Evolutionary conservation across 352 stramenopile species (phyloP).

Genomic region (Thalassiosira livingstoniorum): DNA sequence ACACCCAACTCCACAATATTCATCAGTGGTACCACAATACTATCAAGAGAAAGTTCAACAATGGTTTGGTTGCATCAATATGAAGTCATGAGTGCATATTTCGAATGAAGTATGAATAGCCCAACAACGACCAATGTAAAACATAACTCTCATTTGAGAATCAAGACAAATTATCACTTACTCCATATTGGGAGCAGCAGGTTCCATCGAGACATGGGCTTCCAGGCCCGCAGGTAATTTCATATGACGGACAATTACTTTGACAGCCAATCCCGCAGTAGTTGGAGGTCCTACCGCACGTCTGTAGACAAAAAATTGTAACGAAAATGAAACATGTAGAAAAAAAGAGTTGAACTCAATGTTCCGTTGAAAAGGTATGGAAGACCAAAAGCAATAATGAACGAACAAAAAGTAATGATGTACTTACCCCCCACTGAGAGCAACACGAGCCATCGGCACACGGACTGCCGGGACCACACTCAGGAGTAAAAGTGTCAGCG

Average conservation of each 20-base stretch:
- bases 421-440: slow-evolving; percentile 2
- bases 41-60: neutral
- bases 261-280: neutral
- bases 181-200: neutral
- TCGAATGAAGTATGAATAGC: too few relatives aligned
- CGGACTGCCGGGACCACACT: neutral
- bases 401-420: neutral
- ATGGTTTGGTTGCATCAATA: neutral
- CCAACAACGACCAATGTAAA: too few relatives aligned
- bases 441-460: slow-evolving; percentile 3
- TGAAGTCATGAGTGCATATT: neutral
- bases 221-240: neutral
- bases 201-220: neutral
- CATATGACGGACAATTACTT: neutral
- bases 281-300: neutral
- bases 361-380: too few relatives aligned
- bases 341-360: too few relatives aligned
- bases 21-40: slow-evolving; percentile 15
- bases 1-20: slow-evolving; percentile 2
- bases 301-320: neutral
- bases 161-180: neutral
- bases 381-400: too few relatives aligned
- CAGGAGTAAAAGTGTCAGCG: too few relatives aligned
- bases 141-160: too few relatives aligned
- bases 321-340: too few relatives aligned